Percentiles rank a stretch among this genome's conserved stretches.
Conservation (phyloP, 768 basidiomycete genomes). For the Russula compacta region DNA sequence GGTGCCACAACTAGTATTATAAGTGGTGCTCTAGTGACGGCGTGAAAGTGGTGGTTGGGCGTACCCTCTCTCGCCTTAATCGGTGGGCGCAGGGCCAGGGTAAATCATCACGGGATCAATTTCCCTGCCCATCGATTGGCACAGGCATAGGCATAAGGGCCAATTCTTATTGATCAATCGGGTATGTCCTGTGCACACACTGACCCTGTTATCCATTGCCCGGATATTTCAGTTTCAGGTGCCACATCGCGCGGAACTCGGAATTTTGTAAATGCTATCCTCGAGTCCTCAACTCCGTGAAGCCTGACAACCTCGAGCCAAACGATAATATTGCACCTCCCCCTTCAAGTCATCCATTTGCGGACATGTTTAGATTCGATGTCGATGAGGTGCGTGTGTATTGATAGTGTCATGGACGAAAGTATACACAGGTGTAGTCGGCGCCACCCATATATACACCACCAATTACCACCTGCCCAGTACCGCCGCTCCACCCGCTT, state of each 20-base stretch:
- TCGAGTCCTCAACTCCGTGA: background rate
- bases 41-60: constrained; percentile 1
- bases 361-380: background rate
- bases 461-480: constrained; percentile 3
- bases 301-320: background rate
- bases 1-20: constrained; percentile 3
- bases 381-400: background rate
- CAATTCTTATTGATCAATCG: background rate
- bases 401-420: background rate
- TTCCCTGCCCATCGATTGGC: constrained; percentile 5
- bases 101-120: background rate
- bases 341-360: background rate
- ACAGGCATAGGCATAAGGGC: background rate
- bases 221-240: background rate
- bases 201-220: background rate
- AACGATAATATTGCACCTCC: too few species aligned
- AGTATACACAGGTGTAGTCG: background rate
- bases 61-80: background rate
- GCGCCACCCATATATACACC: constrained; percentile 21
- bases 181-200: background rate
- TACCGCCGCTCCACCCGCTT: background rate
- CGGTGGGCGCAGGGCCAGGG: constrained; percentile 8
- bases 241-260: background rate
- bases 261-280: background rate
- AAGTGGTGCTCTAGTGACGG: background rate